Percentiles rank a stretch among this genome's conserved stretches.
Evolutionary conservation across 176 grass and related monocot species (phyloP).

Genomic region (Ampelocalamus luodianensis): DNA sequence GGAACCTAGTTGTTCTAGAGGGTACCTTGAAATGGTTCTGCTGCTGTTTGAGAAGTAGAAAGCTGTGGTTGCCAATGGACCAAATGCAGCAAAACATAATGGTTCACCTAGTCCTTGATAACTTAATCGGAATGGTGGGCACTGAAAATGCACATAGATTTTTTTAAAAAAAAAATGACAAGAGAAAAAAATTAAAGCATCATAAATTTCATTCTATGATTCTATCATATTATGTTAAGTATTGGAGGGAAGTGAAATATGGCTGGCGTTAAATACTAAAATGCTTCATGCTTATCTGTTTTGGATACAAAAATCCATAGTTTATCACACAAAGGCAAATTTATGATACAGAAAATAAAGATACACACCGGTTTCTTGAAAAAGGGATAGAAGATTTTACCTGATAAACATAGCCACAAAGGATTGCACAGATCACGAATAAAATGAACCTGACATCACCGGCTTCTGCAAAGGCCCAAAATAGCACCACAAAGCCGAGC

Average conservation of each 20-base stretch:
- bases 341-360: not conserved
- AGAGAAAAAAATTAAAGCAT: not conserved
- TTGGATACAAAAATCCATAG: not conserved
- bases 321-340: not conserved
- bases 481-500: conserved; percentile 63
- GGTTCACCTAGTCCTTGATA: conserved; percentile 91
- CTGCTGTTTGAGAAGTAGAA: conserved; percentile 83
- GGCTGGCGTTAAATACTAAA: not conserved
- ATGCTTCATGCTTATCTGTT: not conserved
- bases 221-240: not conserved
- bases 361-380: not conserved
- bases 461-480: conserved; percentile 75
- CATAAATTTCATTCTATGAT: not conserved
- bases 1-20: conserved; percentile 18
- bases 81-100: conserved; percentile 91
- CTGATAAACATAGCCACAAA: conserved; percentile 93
- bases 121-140: conserved; percentile 86
- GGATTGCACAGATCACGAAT: conserved; percentile 71
- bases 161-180: not conserved
- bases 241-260: not conserved
- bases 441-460: conserved; percentile 70
- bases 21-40: conserved; percentile 52
- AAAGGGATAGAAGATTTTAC: conserved; percentile 36
- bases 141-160: conserved; percentile 51
- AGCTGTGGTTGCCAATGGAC: conserved; percentile 81